These are phyloP conservation scores for Yamadazyma dendronema DNA, from an alignment of 1,139 yeast species.

Conservation along the genomic window DNA sequence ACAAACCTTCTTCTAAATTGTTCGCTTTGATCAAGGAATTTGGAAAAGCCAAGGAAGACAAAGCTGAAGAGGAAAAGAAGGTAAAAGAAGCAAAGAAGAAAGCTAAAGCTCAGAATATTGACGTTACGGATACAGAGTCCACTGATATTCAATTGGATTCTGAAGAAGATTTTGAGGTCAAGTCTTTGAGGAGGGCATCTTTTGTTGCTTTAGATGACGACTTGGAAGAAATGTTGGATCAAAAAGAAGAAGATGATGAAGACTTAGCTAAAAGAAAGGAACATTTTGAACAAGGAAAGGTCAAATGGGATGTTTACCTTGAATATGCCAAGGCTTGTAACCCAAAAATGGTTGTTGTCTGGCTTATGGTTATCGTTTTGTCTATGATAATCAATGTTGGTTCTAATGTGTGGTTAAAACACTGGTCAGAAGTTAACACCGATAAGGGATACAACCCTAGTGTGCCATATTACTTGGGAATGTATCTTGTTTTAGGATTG, in stretches of 20 bases:
- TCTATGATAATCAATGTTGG: conserved; percentile 56
- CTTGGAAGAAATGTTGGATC: conserved; percentile 29
- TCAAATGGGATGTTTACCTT: conserved; percentile 81
- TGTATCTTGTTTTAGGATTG: conserved; percentile 75
- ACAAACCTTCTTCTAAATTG: conserved; percentile 54
- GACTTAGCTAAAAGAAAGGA: conserved; percentile 55
- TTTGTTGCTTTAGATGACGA: conserved; percentile 54
- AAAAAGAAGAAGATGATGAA: conserved; percentile 44
- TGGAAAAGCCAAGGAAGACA: conserved; percentile 51
- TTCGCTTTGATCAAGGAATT: conserved; percentile 68
- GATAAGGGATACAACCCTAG: conserved; percentile 67
- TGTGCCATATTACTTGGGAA: conserved; percentile 65
- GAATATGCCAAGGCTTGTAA: conserved; percentile 90
- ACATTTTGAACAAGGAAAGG: conserved; percentile 90
- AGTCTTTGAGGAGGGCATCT: conserved; percentile 70
- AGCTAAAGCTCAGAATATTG: conserved; percentile 2
- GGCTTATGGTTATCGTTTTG: conserved; percentile 47
- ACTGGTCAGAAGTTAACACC: conserved; percentile 93
- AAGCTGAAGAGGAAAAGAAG: conserved; percentile 11
- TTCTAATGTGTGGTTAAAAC: conserved; percentile 87
- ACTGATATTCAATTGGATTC: conserved; percentile 25
- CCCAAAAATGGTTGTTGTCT: conserved; percentile 59
- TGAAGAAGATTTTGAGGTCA: conserved; percentile 33
- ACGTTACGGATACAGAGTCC: conserved; percentile 4
- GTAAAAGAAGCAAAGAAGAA: conserved; percentile 9